phyloP scores from a whole-genome alignment of 139 green algal genomes.

The Raphidocelis subcapitata region DNA sequence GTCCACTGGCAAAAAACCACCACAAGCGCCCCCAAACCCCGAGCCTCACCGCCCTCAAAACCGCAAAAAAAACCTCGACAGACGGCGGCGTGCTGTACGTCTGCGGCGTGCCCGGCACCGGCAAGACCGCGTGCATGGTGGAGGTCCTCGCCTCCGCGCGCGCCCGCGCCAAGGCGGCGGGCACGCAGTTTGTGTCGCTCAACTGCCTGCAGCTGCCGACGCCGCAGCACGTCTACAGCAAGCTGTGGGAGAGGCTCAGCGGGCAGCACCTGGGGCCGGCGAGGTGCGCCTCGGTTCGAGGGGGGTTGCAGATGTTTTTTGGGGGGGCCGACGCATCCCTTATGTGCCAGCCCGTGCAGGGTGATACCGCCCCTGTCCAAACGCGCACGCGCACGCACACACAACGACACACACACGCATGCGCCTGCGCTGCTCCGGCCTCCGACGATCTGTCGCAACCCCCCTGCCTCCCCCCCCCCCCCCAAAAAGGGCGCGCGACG shows the following conservation, averaged over 20 bases:
- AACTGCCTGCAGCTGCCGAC: slow-evolving; percentile 89
- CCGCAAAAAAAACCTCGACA: slow-evolving; percentile 5
- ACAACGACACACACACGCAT: too few species aligned
- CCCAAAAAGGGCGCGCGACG: slow-evolving; percentile 18
- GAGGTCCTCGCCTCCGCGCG: slow-evolving; percentile 56
- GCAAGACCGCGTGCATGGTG: slow-evolving; percentile 93
- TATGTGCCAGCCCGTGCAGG: too few species aligned
- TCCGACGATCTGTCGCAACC: too few species aligned
- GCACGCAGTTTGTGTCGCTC: slow-evolving; percentile 87
- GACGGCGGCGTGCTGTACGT: slow-evolving; percentile 89
- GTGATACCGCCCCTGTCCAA: too few species aligned
- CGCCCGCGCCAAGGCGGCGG: slow-evolving; percentile 7
- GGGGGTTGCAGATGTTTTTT: too few species aligned
- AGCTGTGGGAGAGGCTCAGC: slow-evolving; percentile 82
- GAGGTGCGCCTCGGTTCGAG: slow-evolving; percentile 19
- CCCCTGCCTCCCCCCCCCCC: neutral
- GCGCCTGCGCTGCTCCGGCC: too few species aligned
- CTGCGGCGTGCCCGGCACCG: slow-evolving; percentile 93
- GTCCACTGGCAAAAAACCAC: too few species aligned
- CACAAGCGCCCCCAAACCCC: too few species aligned
- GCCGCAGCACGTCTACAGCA: slow-evolving; percentile 86
- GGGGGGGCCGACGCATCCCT: too few species aligned
- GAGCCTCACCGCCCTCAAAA: too few species aligned
- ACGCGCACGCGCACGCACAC: too few species aligned
- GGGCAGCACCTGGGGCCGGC: slow-evolving; percentile 61